Evolutionary conservation across 768 basidiomycete genomes (phyloP).

Genomic region (Gymnopilus junonius): DNA sequence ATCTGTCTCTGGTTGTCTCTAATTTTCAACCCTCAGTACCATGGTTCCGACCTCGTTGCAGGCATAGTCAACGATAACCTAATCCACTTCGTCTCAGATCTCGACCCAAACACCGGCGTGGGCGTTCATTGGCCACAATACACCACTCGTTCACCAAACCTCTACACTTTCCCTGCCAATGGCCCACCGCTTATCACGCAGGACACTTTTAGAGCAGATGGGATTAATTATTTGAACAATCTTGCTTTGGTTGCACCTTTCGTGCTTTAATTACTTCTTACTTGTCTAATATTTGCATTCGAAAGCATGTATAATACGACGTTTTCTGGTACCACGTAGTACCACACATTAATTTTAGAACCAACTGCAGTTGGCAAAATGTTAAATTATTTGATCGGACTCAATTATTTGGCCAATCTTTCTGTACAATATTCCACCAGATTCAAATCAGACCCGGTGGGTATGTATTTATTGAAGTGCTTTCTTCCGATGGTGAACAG

Average conservation of each 20-base stretch:
- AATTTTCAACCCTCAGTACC: conserved; percentile 32
- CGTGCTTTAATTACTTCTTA: conserved; percentile 4
- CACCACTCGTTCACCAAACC: conserved; percentile 30
- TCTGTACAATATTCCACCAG: too few relatives aligned
- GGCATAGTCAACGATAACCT: conserved; percentile 47
- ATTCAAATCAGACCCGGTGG: too few relatives aligned
- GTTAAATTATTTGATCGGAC: background rate
- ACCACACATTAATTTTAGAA: background rate
- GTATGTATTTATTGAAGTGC: too few relatives aligned
- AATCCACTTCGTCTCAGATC: conserved; percentile 43
- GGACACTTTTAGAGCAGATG: conserved; percentile 45
- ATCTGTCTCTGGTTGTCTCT: too few relatives aligned
- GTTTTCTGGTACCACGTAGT: too few relatives aligned
- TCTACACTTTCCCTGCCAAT: conserved; percentile 46
- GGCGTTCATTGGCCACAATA: conserved; percentile 52
- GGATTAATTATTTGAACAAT: conserved; percentile 39
- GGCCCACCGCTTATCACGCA: conserved; percentile 35
- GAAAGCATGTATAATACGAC: too few relatives aligned
- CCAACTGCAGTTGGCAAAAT: background rate
- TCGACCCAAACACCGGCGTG: conserved; percentile 46
- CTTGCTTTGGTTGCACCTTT: conserved; percentile 35
- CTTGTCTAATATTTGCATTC: background rate
- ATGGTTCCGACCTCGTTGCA: conserved; percentile 42
- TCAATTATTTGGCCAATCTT: background rate
- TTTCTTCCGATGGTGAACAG: too few relatives aligned